Base-by-base conservation (phyloP, 495 filamentous ascomycete genomes). In the Bacidia gigantensis region DNA sequence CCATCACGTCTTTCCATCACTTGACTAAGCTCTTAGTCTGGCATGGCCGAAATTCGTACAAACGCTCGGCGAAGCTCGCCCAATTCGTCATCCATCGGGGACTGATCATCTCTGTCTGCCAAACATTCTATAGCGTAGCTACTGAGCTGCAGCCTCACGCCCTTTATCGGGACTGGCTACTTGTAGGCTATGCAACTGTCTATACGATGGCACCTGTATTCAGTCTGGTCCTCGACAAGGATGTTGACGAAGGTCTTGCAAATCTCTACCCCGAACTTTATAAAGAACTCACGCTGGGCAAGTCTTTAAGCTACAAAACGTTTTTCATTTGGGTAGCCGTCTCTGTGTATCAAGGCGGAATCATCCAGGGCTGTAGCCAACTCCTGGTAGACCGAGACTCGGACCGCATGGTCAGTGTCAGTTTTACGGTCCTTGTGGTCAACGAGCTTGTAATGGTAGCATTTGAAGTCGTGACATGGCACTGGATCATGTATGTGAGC, bases 21-120 rank as follows among this genome's bases (percentile, higher is more conserved):
- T 73, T 99, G n/a, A 94, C 89, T 24, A 97, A 97, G 63, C 76
- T 99, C 0, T 75, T 99, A 2, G 89, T 99, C 2, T 99, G 93
- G 93, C 93, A 99, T 60, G 93, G 93, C 1, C 79, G 93, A 12
- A 97, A 97, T 58, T 88, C 82, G 54, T 99, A 99, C 71, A 97
- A 96, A 66, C 82, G 93, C 22, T 86, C 80, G 41, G 90, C 92
- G 14, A 99, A 99, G 66, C 76, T 99, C 7, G 88, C 87, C 10
- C 93, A 96, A 63, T 99, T 99, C 59, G 90, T 99, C 58, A 99
- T 99, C 62, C 93, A 99, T 62, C 83, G 93, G 55, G 93, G 93
- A 42, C 70, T 99, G 38, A 90, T 97, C 59, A 95, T 97, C 64
- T 82, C 78, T 49, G 86, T 96, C 1, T 95, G 89, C 59, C 93